These are phyloP conservation scores for Diphasiastrum complanatum DNA, from an alignment of 83 land plant genomes.

Conservation along the genomic window DNA sequence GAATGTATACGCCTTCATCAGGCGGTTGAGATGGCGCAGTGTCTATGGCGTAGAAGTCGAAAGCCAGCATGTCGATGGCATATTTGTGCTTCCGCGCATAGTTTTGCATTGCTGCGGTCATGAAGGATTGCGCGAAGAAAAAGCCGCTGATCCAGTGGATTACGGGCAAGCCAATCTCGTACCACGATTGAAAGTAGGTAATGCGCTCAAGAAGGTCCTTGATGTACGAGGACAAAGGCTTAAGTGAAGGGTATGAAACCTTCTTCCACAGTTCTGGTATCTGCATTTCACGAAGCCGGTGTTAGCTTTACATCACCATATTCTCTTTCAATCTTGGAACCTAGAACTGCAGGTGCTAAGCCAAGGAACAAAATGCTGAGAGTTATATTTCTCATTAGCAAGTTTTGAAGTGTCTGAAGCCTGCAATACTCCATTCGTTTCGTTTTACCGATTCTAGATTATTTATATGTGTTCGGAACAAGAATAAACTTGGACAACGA, in stretches of 20 bases:
- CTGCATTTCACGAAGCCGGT: constrained; percentile 13
- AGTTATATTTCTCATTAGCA: too few relatives aligned
- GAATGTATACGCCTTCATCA: constrained; percentile 35
- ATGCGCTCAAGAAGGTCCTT: constrained; percentile 31
- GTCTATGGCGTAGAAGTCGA: constrained; percentile 36
- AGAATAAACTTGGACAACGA: too few relatives aligned
- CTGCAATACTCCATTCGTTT: too few relatives aligned
- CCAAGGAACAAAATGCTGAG: too few relatives aligned
- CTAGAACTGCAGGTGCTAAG: too few relatives aligned
- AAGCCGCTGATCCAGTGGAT: constrained; percentile 42
- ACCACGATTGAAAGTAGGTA: constrained; percentile 3
- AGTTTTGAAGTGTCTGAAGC: too few relatives aligned
- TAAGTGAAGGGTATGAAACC: constrained; percentile 40
- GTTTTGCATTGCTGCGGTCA: constrained; percentile 43
- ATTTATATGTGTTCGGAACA: too few relatives aligned
- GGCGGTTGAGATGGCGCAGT: constrained; percentile 24
- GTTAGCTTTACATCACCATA: background rate
- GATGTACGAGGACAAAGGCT: constrained; percentile 35
- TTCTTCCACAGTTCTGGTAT: constrained; percentile 39
- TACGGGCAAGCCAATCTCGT: constrained; percentile 22
- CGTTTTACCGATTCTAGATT: too few relatives aligned
- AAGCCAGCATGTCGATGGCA: constrained; percentile 36
- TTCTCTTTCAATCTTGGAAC: background rate
- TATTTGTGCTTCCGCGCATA: constrained; percentile 30
- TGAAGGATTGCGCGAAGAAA: constrained; percentile 44